Conservation (phyloP, 2,329 filamentous ascomycete species). For the Pleomassaria siparia region DNA sequence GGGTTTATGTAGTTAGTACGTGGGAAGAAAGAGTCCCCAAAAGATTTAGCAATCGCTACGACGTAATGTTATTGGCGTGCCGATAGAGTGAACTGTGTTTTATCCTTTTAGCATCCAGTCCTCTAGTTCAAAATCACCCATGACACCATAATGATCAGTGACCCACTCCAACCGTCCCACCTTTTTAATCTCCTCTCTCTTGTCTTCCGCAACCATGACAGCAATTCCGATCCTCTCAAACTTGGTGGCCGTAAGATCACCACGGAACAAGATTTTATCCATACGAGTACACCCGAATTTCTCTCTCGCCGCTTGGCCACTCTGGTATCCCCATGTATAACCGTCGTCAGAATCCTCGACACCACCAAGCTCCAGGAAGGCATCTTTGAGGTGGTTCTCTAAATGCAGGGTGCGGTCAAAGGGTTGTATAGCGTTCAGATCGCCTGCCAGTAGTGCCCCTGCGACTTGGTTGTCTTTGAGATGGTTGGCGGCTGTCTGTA, state of each 20-base stretch:
- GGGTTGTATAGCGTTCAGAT: slow-evolving; percentile 60
- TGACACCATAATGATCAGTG: slow-evolving; percentile 54
- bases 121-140: slow-evolving; percentile 30
- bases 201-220: slow-evolving; percentile 46
- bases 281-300: slow-evolving; percentile 55
- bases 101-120: slow-evolving; percentile 7
- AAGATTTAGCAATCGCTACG: too few relatives aligned
- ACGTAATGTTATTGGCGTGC: too few relatives aligned
- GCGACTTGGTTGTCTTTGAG: slow-evolving; percentile 45
- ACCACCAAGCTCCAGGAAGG: slow-evolving; percentile 56
- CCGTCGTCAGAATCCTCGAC: slow-evolving; percentile 54
- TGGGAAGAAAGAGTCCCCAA: too few relatives aligned
- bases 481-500: slow-evolving; percentile 48
- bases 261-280: slow-evolving; percentile 57
- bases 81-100: too few relatives aligned
- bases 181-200: slow-evolving; percentile 24
- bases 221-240: slow-evolving; percentile 54
- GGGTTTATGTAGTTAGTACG: too few relatives aligned
- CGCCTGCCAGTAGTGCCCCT: slow-evolving; percentile 54
- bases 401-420: slow-evolving; percentile 54
- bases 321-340: slow-evolving; percentile 62
- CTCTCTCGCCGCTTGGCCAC: slow-evolving; percentile 42
- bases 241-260: slow-evolving; percentile 29
- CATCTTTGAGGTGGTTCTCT: slow-evolving; percentile 54
- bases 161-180: slow-evolving; percentile 50